Percentiles rank a stretch among this genome's conserved stretches.
Evolutionary conservation across 2,329 filamentous ascomycete species (phyloP).

Genomic region (Aspergillus puulaauensis): DNA sequence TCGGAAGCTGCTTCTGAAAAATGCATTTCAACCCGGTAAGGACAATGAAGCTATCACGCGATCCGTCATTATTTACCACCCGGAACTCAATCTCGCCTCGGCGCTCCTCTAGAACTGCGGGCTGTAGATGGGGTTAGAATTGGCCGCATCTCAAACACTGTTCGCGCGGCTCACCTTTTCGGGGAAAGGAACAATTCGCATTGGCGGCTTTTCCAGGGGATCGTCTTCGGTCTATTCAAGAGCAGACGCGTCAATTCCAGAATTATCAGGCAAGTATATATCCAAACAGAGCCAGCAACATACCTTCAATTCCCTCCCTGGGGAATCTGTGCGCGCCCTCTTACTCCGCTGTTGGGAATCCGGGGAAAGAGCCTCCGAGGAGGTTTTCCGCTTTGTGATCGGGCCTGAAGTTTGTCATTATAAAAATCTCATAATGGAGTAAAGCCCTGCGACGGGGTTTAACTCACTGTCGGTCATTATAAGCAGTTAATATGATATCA

Average conservation of each 20-base stretch:
- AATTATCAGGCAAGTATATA: neutral
- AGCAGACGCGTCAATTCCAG: neutral
- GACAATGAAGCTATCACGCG: conserved; percentile 85
- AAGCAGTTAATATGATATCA: neutral
- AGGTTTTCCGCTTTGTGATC: conserved; percentile 50
- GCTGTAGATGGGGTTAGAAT: conserved; percentile 49
- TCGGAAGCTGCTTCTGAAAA: conserved; percentile 96
- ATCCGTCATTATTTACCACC: conserved; percentile 94
- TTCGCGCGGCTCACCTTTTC: conserved; percentile 65
- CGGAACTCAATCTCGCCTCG: conserved; percentile 94
- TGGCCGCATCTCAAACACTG: neutral
- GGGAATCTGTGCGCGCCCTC: conserved; percentile 51
- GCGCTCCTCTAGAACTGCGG: conserved; percentile 89
- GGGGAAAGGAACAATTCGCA: conserved; percentile 76
- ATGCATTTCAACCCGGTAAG: conserved; percentile 95
- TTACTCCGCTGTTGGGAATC: conserved; percentile 46
- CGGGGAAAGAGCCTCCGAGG: conserved; percentile 47
- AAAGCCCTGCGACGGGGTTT: neutral
- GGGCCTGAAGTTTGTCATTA: conserved; percentile 12
- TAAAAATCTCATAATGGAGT: neutral
- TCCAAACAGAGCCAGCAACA: neutral
- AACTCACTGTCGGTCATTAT: conserved; percentile 38
- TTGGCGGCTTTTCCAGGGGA: conserved; percentile 49
- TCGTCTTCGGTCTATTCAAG: conserved; percentile 43
- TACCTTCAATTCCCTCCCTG: conserved; percentile 38